phyloP scores from a whole-genome alignment of 164 flowering plant species.

The grape (Vitis vinifera) region ASM3070453v1 NC_081814.1:7256001-7256500 shows the following conservation, averaged over 20 bases:
- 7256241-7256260: background rate
- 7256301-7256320: background rate
- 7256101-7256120: background rate
- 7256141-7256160: background rate
- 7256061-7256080: background rate
- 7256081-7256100: background rate
- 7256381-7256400: conserved; percentile 78
- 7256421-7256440: conserved; percentile 76
- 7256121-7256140: too few species aligned
- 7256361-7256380: conserved; percentile 88
- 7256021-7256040: conserved; percentile 76
- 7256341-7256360: conserved; percentile 86
- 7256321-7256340: conserved; percentile 49
- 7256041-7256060: background rate
- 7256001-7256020: conserved; percentile 77
- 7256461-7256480: background rate
- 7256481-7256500: background rate
- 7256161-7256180: too few species aligned
- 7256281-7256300: too few species aligned
- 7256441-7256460: conserved; percentile 82
- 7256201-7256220: background rate
- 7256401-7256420: conserved; percentile 82
- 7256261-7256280: too few species aligned
- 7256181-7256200: too few species aligned
- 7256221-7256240: background rate